These are phyloP conservation scores for Fusarium falciforme DNA, from an alignment of 2,329 filamentous ascomycete species.

Conservation along the genomic window DNA sequence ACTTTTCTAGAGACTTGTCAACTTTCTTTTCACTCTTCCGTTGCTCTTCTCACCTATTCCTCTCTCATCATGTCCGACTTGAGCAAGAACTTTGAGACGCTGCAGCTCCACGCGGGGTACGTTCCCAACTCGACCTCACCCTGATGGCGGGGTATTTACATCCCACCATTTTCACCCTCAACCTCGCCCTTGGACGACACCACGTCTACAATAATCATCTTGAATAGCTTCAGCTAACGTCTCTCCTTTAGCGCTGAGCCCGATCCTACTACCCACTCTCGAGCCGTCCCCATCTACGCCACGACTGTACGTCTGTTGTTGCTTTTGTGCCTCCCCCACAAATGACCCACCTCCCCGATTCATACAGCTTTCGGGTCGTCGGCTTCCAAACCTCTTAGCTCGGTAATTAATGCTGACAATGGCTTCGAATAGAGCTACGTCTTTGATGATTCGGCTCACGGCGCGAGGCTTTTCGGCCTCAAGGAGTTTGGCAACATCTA, in stretches of 20 bases:
- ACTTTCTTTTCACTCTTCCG: no score
- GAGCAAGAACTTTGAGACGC: constrained; percentile 80
- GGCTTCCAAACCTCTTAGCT: neutral
- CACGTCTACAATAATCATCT: neutral
- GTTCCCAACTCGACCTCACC: constrained; percentile 37
- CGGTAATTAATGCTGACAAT: neutral
- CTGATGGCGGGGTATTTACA: constrained; percentile 30
- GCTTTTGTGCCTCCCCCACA: neutral
- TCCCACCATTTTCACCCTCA: neutral
- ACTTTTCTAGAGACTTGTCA: neutral
- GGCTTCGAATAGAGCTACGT: constrained; percentile 74
- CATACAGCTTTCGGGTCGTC: neutral
- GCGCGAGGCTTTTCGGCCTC: constrained; percentile 92
- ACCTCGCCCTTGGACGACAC: neutral
- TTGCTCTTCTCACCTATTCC: neutral
- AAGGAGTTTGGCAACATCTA: constrained; percentile 99
- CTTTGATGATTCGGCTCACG: constrained; percentile 97
- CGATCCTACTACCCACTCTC: constrained; percentile 84
- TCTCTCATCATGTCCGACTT: constrained; percentile 53
- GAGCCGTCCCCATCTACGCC: constrained; percentile 96
- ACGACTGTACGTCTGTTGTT: constrained; percentile 68
- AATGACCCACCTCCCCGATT: neutral
- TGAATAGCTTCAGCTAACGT: constrained; percentile 11
- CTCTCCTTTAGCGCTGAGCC: constrained; percentile 73
- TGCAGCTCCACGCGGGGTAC: constrained; percentile 88